Evolutionary conservation across 306 rosid genomes (phyloP).

Genomic region (Castanospermum australe): DNA sequence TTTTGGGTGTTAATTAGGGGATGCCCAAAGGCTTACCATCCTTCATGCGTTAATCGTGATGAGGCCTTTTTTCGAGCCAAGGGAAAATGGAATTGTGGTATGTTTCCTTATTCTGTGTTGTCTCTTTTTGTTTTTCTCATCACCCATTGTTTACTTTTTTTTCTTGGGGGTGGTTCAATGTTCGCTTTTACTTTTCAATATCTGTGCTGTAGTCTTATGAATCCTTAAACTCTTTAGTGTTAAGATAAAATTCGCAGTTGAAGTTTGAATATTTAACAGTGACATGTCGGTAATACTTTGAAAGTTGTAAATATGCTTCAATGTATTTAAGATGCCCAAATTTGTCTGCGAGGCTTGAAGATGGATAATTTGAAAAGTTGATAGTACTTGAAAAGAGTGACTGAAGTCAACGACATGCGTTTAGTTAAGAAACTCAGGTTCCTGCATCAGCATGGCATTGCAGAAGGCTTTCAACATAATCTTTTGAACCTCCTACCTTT

Average conservation of each 20-base stretch:
- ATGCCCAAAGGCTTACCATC: constrained; percentile 98
- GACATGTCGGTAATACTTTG: too few species aligned
- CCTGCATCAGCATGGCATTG: neutral
- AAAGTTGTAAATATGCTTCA: neutral
- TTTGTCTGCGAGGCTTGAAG: neutral
- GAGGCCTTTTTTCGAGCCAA: constrained; percentile 93
- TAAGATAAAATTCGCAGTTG: neutral
- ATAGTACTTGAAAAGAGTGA: neutral
- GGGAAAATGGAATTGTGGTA: constrained; percentile 99
- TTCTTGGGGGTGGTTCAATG: neutral
- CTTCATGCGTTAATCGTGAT: constrained; percentile 86
- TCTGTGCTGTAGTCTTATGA: neutral
- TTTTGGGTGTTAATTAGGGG: constrained; percentile 60
- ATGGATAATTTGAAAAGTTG: neutral
- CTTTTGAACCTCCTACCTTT: neutral
- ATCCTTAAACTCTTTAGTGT: neutral
- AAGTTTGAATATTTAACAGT: neutral
- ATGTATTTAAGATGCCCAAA: neutral
- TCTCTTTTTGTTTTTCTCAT: neutral
- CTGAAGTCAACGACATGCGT: neutral
- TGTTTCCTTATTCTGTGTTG: constrained; percentile 22
- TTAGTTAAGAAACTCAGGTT: neutral
- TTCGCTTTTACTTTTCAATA: neutral
- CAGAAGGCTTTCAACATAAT: neutral
- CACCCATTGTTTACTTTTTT: neutral